Percentiles rank a stretch among this genome's conserved stretches.
Evolutionary conservation across 805 yeast species (phyloP).

Genomic region (Metschnikowia cubensis): DNA sequence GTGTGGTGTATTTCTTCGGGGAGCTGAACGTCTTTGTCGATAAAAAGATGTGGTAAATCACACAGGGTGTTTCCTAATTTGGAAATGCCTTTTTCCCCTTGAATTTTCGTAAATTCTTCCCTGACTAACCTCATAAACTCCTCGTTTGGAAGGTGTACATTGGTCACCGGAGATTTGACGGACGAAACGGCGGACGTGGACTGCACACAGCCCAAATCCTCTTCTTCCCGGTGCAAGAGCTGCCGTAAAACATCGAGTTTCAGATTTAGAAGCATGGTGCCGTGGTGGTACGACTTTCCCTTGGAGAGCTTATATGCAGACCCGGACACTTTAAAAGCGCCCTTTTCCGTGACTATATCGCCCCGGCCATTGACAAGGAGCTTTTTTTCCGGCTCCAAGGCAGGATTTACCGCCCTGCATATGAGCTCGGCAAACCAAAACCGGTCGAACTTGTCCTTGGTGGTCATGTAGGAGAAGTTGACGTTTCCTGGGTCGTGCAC

Average conservation of each 20-base stretch:
- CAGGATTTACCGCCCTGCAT: constrained; percentile 24
- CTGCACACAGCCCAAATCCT: constrained; percentile 37
- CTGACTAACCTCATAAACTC: constrained; percentile 12
- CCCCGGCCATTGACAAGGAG: constrained; percentile 68
- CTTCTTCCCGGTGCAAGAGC: constrained; percentile 49
- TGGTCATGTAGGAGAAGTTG: constrained; percentile 77
- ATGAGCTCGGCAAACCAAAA: constrained; percentile 50
- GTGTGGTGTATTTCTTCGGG: constrained; percentile 39
- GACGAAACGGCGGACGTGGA: constrained; percentile 61
- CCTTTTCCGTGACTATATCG: constrained; percentile 57
- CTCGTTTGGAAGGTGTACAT: constrained; percentile 41
- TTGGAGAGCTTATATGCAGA: constrained; percentile 84
- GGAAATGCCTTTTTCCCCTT: too few species aligned
- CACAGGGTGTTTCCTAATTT: not conserved
- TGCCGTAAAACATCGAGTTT: constrained; percentile 55
- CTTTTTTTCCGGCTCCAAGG: constrained; percentile 11
- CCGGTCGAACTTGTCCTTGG: constrained; percentile 62
- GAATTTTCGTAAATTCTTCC: constrained; percentile 39
- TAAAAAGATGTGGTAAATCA: constrained; percentile 14
- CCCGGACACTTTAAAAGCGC: constrained; percentile 70
- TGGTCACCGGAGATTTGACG: constrained; percentile 75
- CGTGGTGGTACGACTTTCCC: constrained; percentile 89
- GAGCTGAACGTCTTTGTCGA: constrained; percentile 25
- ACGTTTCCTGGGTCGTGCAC: constrained; percentile 90
- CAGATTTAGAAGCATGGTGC: constrained; percentile 82